These are phyloP conservation scores for Paspalum notatum DNA, from an alignment of 176 grass and related monocot species.

Conservation along the genomic window DNA sequence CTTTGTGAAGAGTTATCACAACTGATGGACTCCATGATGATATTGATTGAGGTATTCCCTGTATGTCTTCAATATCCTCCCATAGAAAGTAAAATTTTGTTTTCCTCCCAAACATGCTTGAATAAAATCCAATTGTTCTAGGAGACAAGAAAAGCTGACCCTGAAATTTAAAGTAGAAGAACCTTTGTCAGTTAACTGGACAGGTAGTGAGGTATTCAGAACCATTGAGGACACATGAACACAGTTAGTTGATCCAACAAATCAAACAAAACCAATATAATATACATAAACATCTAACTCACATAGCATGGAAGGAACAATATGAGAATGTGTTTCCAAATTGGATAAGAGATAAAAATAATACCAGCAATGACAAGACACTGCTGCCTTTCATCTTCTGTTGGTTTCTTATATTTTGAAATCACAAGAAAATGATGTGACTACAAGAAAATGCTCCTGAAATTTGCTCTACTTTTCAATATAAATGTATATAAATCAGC, in stretches of 20 bases:
- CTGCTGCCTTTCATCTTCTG: background rate
- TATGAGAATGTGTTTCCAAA: background rate
- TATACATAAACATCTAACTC: conserved; percentile 6
- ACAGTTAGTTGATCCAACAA: conserved; percentile 3
- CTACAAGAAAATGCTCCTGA: background rate
- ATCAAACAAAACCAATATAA: conserved; percentile 8
- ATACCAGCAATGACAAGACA: too few species aligned
- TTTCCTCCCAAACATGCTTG: conserved; percentile 91
- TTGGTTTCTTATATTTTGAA: conserved; percentile 30
- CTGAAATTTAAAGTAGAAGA: conserved; percentile 51
- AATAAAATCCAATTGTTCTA: conserved; percentile 90
- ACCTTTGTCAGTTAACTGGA: conserved; percentile 35
- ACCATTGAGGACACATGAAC: background rate
- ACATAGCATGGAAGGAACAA: background rate
- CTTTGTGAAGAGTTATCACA: conserved; percentile 73
- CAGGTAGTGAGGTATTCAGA: conserved; percentile 19
- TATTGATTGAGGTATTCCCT: conserved; percentile 65
- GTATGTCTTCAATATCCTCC: conserved; percentile 98
- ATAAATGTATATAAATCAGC: conserved; percentile 17
- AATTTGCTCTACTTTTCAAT: conserved; percentile 27
- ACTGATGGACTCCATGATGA: conserved; percentile 76
- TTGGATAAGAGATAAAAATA: background rate
- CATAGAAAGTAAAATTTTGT: conserved; percentile 94
- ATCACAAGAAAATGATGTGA: background rate
- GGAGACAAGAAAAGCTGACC: conserved; percentile 91